Conservation (phyloP, 495 filamentous ascomycete genomes). For the Xylona heveae region DNA sequence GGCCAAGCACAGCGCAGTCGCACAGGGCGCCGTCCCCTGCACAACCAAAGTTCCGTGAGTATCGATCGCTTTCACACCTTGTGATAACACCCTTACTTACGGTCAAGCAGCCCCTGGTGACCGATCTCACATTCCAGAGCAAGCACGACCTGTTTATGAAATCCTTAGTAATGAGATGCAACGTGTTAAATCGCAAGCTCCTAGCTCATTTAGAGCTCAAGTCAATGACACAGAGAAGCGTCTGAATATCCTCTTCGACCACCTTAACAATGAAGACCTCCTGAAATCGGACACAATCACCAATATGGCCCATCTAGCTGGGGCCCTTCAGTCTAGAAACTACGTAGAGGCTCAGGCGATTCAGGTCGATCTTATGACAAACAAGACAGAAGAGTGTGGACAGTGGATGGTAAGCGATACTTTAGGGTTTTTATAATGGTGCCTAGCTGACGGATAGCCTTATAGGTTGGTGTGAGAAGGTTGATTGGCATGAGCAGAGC, state of each 20-base stretch:
- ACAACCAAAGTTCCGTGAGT: slow-evolving; percentile 48
- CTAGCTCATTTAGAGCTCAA: slow-evolving; percentile 56
- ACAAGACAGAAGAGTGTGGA: slow-evolving; percentile 67
- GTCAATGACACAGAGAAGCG: slow-evolving; percentile 86
- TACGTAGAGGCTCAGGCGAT: slow-evolving; percentile 55
- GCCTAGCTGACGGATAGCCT: slow-evolving; percentile 2
- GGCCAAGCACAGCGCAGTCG: slow-evolving; percentile 29
- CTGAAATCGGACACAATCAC: slow-evolving; percentile 63
- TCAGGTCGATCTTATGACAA: slow-evolving; percentile 64
- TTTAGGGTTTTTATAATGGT: slow-evolving; percentile 7
- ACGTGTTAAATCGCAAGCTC: slow-evolving; percentile 64
- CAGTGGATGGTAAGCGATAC: slow-evolving; percentile 73
- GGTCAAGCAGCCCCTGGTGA: slow-evolving; percentile 48
- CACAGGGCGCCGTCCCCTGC: slow-evolving; percentile 19
- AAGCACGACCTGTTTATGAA: slow-evolving; percentile 57
- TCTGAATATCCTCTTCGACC: slow-evolving; percentile 78
- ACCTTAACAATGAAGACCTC: slow-evolving; percentile 86
- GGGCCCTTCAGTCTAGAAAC: slow-evolving; percentile 44
- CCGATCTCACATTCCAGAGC: slow-evolving; percentile 65
- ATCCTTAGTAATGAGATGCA: slow-evolving; percentile 71
- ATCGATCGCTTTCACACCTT: neutral
- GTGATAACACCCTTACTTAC: slow-evolving; percentile 6
- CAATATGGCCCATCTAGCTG: slow-evolving; percentile 42
- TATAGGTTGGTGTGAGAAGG: slow-evolving; percentile 72
- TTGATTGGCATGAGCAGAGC: slow-evolving; percentile 79